Evolutionary conservation across 1,284 basidiomycete genomes (phyloP), one percentile per base, ranked within the genome.

Genomic region (Apiotrichum akiyoshidainum): DNA sequence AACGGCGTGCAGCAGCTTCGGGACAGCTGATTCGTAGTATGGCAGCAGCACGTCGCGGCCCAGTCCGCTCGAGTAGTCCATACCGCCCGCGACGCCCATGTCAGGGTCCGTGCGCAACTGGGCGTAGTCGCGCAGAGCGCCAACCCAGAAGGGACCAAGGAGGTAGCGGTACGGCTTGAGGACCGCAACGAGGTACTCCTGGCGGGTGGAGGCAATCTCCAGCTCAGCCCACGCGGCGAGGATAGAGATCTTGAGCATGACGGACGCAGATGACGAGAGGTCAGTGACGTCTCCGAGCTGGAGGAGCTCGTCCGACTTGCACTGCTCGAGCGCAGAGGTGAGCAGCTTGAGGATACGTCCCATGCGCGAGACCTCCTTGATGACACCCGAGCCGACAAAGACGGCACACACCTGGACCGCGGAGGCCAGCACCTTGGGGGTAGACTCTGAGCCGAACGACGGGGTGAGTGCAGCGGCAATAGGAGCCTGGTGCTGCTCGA

Each of bases 401-500:
- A 92, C 85, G 2, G 95, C 96, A 69, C 95, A 97, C 14, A 95
- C 90, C 70, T 94, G 86, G 22, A 99, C 87, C 0, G 94, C 95
- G 16, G 88, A 86, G 0, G 94, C 90, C 37, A 98, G 74, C 22
- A 99, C 95, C 73, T 99, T 95, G 0, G 95, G 94, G 1, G 93
- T 92, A 1, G 93, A 92, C 72, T 99, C 96, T 0, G 89, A 82
- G 5, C 90, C 90, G 71, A 99, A 99, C 0, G 95, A 94, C 0
- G 96, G 95, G 0, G 94, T 99, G n/a, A 99, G 82, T 0, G 96
- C 96, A 2, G 96, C 92, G 1, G 95, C 95, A 60, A 99, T 96
- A 0, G 96, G 95, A 0, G 96, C 96, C 79, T 99, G 95, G 75
- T 97, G 90, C 75, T 99, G 96, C 73, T 99, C 95, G n/a, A 99